Evolutionary conservation across 1,284 basidiomycete genomes (phyloP).

Genomic region (Moniliella sp.): DNA sequence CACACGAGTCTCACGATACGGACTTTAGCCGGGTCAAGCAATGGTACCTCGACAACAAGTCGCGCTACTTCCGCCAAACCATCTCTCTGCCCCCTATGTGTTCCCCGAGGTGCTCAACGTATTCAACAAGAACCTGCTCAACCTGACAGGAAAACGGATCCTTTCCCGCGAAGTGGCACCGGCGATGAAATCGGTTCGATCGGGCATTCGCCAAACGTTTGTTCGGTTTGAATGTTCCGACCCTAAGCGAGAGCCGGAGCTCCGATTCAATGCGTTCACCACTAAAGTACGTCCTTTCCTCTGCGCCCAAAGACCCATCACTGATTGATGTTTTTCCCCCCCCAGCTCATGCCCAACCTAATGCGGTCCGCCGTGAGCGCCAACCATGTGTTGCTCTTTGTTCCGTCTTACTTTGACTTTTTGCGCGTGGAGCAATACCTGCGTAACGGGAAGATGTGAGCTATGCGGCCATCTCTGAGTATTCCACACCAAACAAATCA

Average conservation of each 20-base stretch:
- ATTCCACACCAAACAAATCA: slow-evolving; percentile 78
- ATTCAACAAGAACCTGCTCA: slow-evolving; percentile 52
- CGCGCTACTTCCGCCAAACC: slow-evolving; percentile 54
- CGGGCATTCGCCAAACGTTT: slow-evolving; percentile 43
- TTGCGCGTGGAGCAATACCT: slow-evolving; percentile 72
- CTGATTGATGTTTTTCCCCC: background rate
- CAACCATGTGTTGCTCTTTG: slow-evolving; percentile 62
- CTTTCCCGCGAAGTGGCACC: slow-evolving; percentile 2
- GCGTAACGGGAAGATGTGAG: slow-evolving; percentile 46
- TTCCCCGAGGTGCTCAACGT: slow-evolving; percentile 65
- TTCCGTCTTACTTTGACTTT: slow-evolving; percentile 92
- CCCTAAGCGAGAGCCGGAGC: slow-evolving; percentile 60
- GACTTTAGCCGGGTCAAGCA: slow-evolving; percentile 93
- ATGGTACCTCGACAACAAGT: slow-evolving; percentile 87
- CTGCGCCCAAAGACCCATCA: background rate
- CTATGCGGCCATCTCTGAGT: slow-evolving; percentile 75
- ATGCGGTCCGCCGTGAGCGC: slow-evolving; percentile 77
- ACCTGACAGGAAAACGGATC: slow-evolving; percentile 57
- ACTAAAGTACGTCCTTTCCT: slow-evolving; percentile 44
- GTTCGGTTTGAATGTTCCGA: slow-evolving; percentile 51
- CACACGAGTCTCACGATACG: slow-evolving; percentile 71
- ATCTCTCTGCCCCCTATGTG: slow-evolving; percentile 72
- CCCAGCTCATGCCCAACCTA: slow-evolving; percentile 50
- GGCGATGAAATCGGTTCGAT: slow-evolving; percentile 6
- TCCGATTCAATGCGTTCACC: slow-evolving; percentile 64